Conservation (phyloP, 2,329 filamentous ascomycete species). For the Colletotrichum eremochloae region DNA sequence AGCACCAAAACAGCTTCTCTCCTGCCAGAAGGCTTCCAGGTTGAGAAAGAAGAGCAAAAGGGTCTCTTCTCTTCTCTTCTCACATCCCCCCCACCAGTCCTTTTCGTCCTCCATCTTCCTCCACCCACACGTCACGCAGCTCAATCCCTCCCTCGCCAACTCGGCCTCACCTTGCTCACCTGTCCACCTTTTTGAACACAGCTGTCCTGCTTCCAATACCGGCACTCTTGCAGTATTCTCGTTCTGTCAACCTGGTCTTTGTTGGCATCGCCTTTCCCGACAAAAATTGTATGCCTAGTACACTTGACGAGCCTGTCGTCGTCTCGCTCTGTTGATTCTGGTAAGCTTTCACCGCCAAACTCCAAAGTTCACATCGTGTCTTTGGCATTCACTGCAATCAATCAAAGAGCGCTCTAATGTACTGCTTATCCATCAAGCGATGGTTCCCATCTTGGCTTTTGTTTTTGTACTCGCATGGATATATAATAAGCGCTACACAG, state of each 20-base stretch:
- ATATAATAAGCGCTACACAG: background rate
- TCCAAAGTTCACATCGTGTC: background rate
- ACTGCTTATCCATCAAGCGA: background rate
- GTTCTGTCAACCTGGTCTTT: slow-evolving; percentile 1
- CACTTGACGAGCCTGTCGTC: slow-evolving; percentile 48
- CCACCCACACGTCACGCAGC: slow-evolving; percentile 14
- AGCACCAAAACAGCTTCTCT: background rate
- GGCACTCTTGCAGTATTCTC: background rate
- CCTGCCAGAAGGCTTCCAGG: background rate
- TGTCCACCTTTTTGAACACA: slow-evolving; percentile 36
- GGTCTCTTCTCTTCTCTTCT: background rate
- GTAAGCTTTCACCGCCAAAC: background rate
- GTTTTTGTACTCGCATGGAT: background rate
- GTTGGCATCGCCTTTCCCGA: background rate
- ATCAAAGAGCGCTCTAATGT: background rate
- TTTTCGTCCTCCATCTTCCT: background rate
- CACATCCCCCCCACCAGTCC: background rate
- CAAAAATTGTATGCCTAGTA: slow-evolving; percentile 56
- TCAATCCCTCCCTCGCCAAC: slow-evolving; percentile 12
- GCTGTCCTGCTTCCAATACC: background rate
- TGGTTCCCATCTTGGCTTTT: no score
- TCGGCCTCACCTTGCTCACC: slow-evolving; percentile 22
- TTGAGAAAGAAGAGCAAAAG: background rate
- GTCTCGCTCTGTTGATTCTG: slow-evolving; percentile 8
- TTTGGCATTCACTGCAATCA: no score